Base-by-base conservation (phyloP, 2,329 filamentous ascomycete species). In the Hypoxylon sp. region DNA sequence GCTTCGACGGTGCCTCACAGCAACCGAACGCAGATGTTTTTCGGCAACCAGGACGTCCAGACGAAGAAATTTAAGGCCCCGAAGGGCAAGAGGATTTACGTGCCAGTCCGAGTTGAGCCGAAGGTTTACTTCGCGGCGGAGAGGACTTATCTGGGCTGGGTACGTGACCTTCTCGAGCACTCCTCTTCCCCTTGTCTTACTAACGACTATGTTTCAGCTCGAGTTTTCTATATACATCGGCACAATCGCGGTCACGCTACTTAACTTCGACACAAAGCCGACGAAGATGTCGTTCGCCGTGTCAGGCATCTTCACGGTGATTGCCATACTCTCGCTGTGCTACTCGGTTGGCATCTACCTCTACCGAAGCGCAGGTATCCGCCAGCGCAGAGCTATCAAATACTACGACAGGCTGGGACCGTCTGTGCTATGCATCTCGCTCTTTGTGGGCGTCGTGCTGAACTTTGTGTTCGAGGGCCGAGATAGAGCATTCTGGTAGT, bases 41-140 rank as follows among this genome's bases (percentile, higher is more conserved):
- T 87, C 33, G 83, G 83, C 5, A 70, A 74, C 46, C 75, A 82
- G 69, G 67, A 87, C 76, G 81, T 88, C 21, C 80, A 83, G 62
- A 79, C 74, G 24, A 84, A 81, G 73, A 81, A 77, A 66, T 86
- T 92, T 78, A 88, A 86, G 72, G 90, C 90, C 7, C 90, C 90
- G 10, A 88, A 86, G 73, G 90, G 90, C 50, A 94, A 93, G 85
- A 91, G 91, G 74, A 98, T 99, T 57, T 94, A 98, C 70, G 95
- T 99, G 20, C 94, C 94, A 11, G 89, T 98, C 52, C 88, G 95
- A 45, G 93, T 99, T 27, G 95, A 99, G 75, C 95, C 95, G 27
- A 99, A 99, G 78, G 95, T 99, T 47, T 97, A 92, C 75, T 97
- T 99, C 72, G 95, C 95, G 18, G 93, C 92, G 0, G 95, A 99